Evolutionary conservation across 2,329 filamentous ascomycete species (phyloP), one percentile per base, ranked within the genome.

Genomic region (Colletotrichum sp.): DNA sequence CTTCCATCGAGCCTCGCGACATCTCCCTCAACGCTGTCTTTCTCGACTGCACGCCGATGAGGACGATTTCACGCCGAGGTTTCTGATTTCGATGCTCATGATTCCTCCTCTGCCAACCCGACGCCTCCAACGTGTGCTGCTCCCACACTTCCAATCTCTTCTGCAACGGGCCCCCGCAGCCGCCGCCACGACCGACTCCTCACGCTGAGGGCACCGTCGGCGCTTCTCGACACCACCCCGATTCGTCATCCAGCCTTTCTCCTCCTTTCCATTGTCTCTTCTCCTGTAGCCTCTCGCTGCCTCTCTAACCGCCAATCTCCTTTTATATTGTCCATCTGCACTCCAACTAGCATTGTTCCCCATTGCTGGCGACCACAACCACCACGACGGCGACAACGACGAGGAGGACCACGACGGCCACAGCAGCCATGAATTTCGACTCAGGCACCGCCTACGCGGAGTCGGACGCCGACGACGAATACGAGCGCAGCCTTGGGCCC

Each of bases 401-500:
- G 22, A 13, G 44, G 27, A 48, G 44, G 27, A 61, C 28, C 28
- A 32, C 59, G 13, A 70, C 60, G 55, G 48, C 72, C 16, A 70
- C 60, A 34, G 32, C 67, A 67, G 82, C 81, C 72, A 91, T 91
- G 90, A 90, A 89, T 83, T 93, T 93, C 86, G 90, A 91, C 81
- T 88, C 89, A 78, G 91, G 91, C 81, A 93, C 92, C 79, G 91
- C 92, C 77, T 96, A 95, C 84, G 92, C 94, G 83, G 94, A 95
- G 86, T 95, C 92, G 79, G 94, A 95, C 82, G 94, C 93, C 80
- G 94, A 95, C 85, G 94, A 96, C 85, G 94, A 96, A 87, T 95
- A 95, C 84, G 94, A 96, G 89, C 90, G 93, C 82, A 93, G 92
- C 84, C 88, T 93, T 79, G 89, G 91, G 81, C 91, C 92, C 81